Base-by-base conservation (phyloP, 108 stramenopile species). In the Pseudonitzschia multiseries region DNA sequence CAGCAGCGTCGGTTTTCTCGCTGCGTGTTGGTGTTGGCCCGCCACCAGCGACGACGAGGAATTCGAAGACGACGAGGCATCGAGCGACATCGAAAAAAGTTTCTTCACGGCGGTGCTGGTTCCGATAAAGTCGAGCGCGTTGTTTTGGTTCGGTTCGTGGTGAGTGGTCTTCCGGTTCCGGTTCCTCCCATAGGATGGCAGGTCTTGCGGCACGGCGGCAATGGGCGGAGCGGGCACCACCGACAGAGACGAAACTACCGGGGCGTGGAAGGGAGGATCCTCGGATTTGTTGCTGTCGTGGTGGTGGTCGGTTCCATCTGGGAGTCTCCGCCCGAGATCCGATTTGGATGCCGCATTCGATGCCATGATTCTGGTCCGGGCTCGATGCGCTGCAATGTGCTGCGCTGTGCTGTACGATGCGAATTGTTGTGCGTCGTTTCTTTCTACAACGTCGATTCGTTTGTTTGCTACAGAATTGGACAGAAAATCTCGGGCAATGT, bases 81-180 rank as follows among this genome's bases (percentile, higher is more conserved):
- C 22, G 28, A 71, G n/a, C 10, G 90, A 89, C 56, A 94, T 69
- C 5, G 90, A 86, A 81, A 94, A 92, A 17, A 94, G 41, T 29
- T 81, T 73, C 53, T 90, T 88, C 57, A 94, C 86, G 21, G 90
- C 87, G 28, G 31, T 70, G 43, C 79, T 83, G 33, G 87, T 82
- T 20, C 86, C 88, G 14, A 94, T 90, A 69, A 92, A 94, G 68
- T 94, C 92, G 32, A 89, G 52, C 15, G 71, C 60, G 24, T 26
- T 31, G n/a, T 26, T n/a, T 15, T 8, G 24, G 27, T 28, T 27
- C 14, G 27, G 13, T 31, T 59, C 1, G 57, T n/a, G n/a, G n/a
- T n/a, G n/a, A n/a, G n/a, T n/a, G n/a, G n/a, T n/a, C n/a, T n/a
- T n/a, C n/a, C n/a, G n/a, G 36, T 36, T 5, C 36, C 6, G 36